These are phyloP conservation scores for Chaetoceros muelleri DNA, from an alignment of 108 stramenopile species.

Conservation along the genomic window DNA sequence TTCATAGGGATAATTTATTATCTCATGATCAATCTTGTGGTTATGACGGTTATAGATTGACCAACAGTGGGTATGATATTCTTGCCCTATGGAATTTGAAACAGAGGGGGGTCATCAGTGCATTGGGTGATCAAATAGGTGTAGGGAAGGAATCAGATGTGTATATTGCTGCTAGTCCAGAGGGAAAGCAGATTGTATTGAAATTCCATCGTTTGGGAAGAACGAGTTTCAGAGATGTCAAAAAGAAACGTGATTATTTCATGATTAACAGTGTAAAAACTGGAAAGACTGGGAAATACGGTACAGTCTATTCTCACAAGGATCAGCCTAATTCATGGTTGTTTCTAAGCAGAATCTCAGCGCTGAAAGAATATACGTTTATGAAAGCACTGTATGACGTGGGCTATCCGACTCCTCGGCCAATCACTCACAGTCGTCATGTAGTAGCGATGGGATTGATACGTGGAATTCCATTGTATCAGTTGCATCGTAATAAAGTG, in stretches of 20 bases:
- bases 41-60: conserved; percentile 95
- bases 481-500: conserved; percentile 63
- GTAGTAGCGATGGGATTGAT: conserved; percentile 85
- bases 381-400: conserved; percentile 93
- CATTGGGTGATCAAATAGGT: conserved; percentile 92
- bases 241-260: conserved; percentile 97
- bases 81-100: conserved; percentile 86
- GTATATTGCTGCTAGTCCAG: conserved; percentile 59
- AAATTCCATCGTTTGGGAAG: conserved; percentile 98
- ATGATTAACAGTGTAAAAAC: conserved; percentile 37
- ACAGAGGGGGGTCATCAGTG: conserved; percentile 63
- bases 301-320: conserved; percentile 9
- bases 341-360: conserved; percentile 88
- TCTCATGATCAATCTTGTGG: conserved; percentile 85
- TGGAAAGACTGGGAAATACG: conserved; percentile 11
- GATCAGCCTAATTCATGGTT: conserved; percentile 85
- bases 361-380: conserved; percentile 94
- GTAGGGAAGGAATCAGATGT: conserved; percentile 97
- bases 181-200: conserved; percentile 79
- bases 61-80: conserved; percentile 94
- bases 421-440: conserved; percentile 92
- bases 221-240: conserved; percentile 95
- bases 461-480: conserved; percentile 86
- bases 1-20: conserved; percentile 91
- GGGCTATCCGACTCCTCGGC: conserved; percentile 89